A percentile compares a stretch with the other conserved stretches of the same genome.
phyloP scores from a whole-genome alignment of 768 basidiomycete species.

The Mycena sanguinolenta region DNA sequence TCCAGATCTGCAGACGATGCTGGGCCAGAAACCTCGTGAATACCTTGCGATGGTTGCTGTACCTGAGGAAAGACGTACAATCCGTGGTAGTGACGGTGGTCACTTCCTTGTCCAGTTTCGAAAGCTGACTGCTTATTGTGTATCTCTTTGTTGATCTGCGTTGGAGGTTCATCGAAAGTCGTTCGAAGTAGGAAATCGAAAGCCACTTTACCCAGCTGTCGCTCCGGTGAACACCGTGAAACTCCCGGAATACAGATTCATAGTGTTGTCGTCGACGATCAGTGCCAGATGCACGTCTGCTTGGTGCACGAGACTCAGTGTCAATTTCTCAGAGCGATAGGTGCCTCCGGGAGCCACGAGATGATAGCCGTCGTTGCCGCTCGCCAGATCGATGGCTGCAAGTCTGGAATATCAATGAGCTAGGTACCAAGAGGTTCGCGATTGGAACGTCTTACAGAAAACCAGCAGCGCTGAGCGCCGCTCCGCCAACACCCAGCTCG shows the following conservation, averaged over 20 bases:
- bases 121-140: background rate
- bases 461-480: no score
- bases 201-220: background rate
- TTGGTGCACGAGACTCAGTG: slow-evolving; percentile 1
- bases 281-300: background rate
- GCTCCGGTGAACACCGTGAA: slow-evolving; percentile 1
- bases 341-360: background rate
- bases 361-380: background rate
- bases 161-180: no score
- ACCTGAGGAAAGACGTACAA: no score
- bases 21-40: no score
- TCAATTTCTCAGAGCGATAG: slow-evolving; percentile 3
- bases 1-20: no score
- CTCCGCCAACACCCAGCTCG: background rate
- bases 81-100: no score
- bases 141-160: background rate
- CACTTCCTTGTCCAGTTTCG: background rate
- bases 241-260: background rate
- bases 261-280: background rate
- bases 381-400: background rate
- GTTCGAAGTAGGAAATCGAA: background rate
- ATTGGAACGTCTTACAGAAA: background rate
- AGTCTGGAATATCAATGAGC: background rate
- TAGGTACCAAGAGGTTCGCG: background rate
- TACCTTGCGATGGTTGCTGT: no score